Conservation (phyloP, 768 basidiomycete genomes). For the Coprinopsis cinerea region DNA sequence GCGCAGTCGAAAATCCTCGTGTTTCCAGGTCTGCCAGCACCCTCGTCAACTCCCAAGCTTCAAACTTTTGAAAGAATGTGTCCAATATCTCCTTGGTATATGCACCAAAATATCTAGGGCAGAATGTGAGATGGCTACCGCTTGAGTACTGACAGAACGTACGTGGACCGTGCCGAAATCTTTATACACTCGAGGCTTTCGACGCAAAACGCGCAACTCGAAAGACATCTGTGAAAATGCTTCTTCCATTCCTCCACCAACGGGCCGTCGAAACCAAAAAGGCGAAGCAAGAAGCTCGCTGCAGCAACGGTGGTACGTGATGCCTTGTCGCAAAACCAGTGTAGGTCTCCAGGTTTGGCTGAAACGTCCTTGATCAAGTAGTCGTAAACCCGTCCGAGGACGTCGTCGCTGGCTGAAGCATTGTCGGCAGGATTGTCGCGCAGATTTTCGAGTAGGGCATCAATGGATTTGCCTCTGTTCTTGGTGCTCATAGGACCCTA, state of each 20-base stretch:
- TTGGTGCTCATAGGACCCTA: constrained; percentile 8
- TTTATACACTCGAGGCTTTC: constrained; percentile 61
- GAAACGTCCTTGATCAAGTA: constrained; percentile 47
- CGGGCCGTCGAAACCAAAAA: constrained; percentile 69
- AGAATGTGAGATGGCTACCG: constrained; percentile 11
- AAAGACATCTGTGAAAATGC: constrained; percentile 48
- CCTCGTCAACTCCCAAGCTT: constrained; percentile 56
- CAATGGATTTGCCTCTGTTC: constrained; percentile 37
- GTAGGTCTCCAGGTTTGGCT: constrained; percentile 36
- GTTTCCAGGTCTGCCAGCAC: constrained; percentile 44
- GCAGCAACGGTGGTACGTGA: constrained; percentile 51
- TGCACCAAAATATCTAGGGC: constrained; percentile 64
- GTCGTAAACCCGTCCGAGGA: constrained; percentile 44
- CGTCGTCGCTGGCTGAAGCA: constrained; percentile 37
- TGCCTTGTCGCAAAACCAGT: constrained; percentile 80
- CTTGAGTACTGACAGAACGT: constrained; percentile 22
- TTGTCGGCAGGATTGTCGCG: constrained; percentile 56
- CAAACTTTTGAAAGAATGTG: constrained; percentile 57
- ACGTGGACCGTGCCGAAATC: constrained; percentile 63
- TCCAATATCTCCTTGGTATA: constrained; percentile 46
- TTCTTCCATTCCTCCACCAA: constrained; percentile 61
- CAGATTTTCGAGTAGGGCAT: constrained; percentile 45
- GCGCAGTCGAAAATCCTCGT: constrained; percentile 19
- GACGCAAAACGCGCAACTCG: constrained; percentile 66
- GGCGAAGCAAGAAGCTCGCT: constrained; percentile 75